Evolutionary conservation across 208 protist genomes (phyloP), one percentile per base, ranked within the genome.

Genomic region (Leishmania major): DNA sequence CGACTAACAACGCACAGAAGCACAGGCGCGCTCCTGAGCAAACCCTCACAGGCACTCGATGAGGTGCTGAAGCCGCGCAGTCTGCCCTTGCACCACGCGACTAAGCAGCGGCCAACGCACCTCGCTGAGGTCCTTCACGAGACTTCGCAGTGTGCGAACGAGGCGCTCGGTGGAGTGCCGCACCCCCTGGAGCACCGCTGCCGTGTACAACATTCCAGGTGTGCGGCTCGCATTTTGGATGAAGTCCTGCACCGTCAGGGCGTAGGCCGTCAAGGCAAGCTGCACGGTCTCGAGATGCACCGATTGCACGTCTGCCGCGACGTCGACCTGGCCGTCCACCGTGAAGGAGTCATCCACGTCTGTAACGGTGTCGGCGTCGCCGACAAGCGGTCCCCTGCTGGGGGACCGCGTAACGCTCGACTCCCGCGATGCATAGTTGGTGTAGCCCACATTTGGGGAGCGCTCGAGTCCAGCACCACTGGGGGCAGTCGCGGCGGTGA

Each of bases 201-300:
- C 53, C 47, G 79, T 91, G 83, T 76, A 82, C 57, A 80, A 80
- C 10, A 85, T 37, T 13, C 81, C 81, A 5, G 73, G 75, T 0
- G 82, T 74, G 2, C 47, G 28, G 5, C 57, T 40, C 2, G 78
- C 60, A 0, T 81, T 49, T 11, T 40, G 25, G 8, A 82, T 47
- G 28, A 90, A 55, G 62, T 90, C 88, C 35, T 90, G 75, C 67
- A 88, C 83, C 1, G 80, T 86, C 15, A 87, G 47, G 8, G 79
- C 78, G 85, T 95, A 94, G 37, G 94, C 90, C 17, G 35, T 82
- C 49, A 93, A 84, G 22, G 93, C 87, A 11, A 96, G 83, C 75
- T 96, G 91, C 51, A 91, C 86, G 59, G 81, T 91, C 17, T 94
- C 90, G 13, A 93, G 59, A 73, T 94, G 91, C 37, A 90, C 67